phyloP scores from a whole-genome alignment of 2,329 filamentous ascomycete genomes.

The Xylariaceae sp. region DNA sequence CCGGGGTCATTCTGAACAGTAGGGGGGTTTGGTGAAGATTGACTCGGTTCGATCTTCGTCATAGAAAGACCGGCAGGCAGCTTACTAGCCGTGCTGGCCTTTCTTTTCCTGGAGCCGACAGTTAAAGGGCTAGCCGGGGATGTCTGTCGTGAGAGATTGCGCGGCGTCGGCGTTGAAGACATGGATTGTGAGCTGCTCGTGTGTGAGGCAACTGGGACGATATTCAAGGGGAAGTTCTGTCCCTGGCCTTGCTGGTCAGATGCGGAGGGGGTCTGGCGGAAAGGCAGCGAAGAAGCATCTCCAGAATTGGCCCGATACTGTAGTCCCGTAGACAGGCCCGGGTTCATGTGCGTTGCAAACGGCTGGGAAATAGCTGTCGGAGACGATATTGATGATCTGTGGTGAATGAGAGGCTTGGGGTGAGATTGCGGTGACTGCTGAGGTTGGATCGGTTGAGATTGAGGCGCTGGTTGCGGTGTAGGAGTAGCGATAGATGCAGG shows the following conservation, averaged over 20 bases:
- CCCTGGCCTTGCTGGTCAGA: constrained; percentile 58
- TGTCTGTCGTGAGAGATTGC: constrained; percentile 64
- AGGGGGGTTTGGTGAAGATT: constrained; percentile 36
- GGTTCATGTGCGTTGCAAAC: constrained; percentile 3
- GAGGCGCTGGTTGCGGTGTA: constrained; percentile 11
- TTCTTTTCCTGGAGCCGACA: constrained; percentile 73
- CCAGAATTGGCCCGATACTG: constrained; percentile 31
- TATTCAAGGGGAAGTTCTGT: constrained; percentile 40
- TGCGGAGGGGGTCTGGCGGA: constrained; percentile 55
- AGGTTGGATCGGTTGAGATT: constrained; percentile 8
- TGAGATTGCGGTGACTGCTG: constrained; percentile 14
- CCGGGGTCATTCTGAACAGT: constrained; percentile 27
- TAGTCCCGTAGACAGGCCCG: constrained; percentile 7
- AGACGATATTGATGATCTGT: constrained; percentile 8
- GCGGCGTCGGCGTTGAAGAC: constrained; percentile 42
- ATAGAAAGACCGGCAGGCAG: constrained; percentile 71
- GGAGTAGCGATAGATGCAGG: constrained; percentile 6
- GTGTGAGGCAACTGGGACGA: constrained; percentile 24
- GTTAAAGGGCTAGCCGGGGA: constrained; percentile 63
- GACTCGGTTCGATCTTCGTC: constrained; percentile 68
- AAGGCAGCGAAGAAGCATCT: constrained; percentile 37
- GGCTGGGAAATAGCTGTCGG: constrained; percentile 9
- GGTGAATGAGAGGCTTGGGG: constrained; percentile 19
- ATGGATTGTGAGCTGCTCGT: constrained; percentile 38
- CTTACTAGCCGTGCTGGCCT: constrained; percentile 64